Base-by-base conservation (phyloP, 1,284 basidiomycete genomes). In the Vanrija humicola region DNA sequence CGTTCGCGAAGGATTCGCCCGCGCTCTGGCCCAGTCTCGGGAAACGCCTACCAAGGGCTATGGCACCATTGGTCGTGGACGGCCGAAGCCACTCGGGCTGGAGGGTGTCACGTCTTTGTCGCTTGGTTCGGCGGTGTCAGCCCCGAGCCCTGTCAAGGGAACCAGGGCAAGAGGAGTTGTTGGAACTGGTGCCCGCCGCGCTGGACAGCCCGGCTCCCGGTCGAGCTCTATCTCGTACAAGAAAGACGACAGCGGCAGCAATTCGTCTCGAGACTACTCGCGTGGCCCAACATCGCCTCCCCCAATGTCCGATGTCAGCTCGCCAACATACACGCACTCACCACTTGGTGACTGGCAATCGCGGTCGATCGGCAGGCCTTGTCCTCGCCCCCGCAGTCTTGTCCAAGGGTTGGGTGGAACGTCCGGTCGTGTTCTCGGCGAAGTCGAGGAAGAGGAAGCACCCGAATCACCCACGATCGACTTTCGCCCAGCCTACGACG, bases 171-270 rank as follows among this genome's bases (percentile, higher is more conserved):
- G 34, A 34, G 34, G 34, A 34, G 34, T 34, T 34, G 10, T 12
- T 15, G 34, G 34, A 5, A 8, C 34, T n/a, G 19, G 43, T 23
- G 45, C 44, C 2, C 52, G 52, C 6, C 53, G 48, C 16, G 38
- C 14, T 5, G 50, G 34, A 19, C 14, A 14, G 39, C 50, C 50
- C 3, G 14, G 48, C 53, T 53, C 61, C 2, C 53, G 64, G 3
- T 57, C 64, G 34, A 72, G 71, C 53, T 70, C 68, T 0, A 73
- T 75, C 50, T 70, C 69, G 19, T 75, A 75, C 55, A 68, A 64
- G 54, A 71, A 65, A 52, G 69, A 72, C 19, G 63, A 62, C 46
- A 63, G 59, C 19, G 49, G 55, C 1, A 58, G 59, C 38, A 46
- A 45, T 10, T 59, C 61, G 18, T 65, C 65, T 6, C 55, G 54